Evolutionary conservation across 805 yeast genomes (phyloP).

Genomic region (Crinitomyces ghanaensis): DNA sequence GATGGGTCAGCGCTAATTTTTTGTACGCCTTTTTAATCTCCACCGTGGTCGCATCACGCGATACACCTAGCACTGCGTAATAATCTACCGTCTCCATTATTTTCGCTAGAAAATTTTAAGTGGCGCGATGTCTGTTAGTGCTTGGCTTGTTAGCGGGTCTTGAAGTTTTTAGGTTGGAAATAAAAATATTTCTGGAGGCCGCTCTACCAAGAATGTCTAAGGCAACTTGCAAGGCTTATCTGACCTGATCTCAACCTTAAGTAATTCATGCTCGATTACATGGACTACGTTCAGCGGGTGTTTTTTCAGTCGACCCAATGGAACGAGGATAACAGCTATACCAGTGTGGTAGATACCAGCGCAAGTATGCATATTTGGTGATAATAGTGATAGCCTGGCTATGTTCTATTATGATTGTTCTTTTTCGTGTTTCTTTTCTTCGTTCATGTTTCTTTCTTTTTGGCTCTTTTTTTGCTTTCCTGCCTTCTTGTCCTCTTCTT

Average conservation of each 20-base stretch:
- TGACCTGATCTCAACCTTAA: too few species aligned
- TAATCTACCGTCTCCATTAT: constrained; percentile 18
- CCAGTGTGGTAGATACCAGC: constrained; percentile 63
- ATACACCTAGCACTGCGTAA: constrained; percentile 65
- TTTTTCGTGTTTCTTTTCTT: too few species aligned
- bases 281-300: constrained; percentile 73
- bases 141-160: too few species aligned
- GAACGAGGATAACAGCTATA: constrained; percentile 70
- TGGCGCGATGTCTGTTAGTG: too few species aligned
- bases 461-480: background rate
- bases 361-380: constrained; percentile 26
- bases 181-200: background rate
- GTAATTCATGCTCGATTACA: constrained; percentile 62
- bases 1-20: constrained; percentile 67
- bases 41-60: constrained; percentile 45
- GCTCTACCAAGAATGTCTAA: background rate
- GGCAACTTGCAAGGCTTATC: too few species aligned
- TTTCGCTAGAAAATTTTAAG: too few species aligned
- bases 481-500: constrained; percentile 5
- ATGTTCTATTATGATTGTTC: too few species aligned
- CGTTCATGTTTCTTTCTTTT: too few species aligned
- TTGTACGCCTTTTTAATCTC: constrained; percentile 83
- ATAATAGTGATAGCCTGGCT: background rate
- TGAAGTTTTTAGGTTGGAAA: background rate
- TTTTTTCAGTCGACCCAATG: constrained; percentile 63